These are phyloP conservation scores for Allium fistulosum DNA, from an alignment of 106 monocot species.

Conservation along the genomic window DNA sequence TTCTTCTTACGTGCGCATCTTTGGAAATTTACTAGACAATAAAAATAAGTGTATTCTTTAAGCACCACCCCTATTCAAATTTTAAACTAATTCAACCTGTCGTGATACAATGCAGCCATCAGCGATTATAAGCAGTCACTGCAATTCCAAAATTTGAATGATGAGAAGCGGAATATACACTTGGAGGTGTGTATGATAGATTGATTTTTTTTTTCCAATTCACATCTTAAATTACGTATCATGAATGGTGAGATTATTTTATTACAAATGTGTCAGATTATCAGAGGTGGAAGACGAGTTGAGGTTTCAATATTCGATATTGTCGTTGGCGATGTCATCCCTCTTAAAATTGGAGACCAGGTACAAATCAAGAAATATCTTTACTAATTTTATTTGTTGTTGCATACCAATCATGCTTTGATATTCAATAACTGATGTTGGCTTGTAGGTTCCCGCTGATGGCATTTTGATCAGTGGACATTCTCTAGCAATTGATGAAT, in stretches of 20 bases:
- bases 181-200: constrained; percentile 56
- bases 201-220: background rate
- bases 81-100: background rate
- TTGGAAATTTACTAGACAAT: too few species aligned
- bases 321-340: constrained; percentile 68
- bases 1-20: too few species aligned
- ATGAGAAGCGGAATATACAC: constrained; percentile 83
- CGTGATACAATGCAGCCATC: constrained; percentile 36
- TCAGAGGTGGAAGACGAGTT: constrained; percentile 55
- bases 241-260: too few species aligned
- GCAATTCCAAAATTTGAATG: constrained; percentile 78
- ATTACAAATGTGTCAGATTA: constrained; percentile 30
- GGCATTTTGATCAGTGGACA: constrained; percentile 74
- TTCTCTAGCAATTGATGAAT: constrained; percentile 90
- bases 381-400: background rate
- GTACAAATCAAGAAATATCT: constrained; percentile 16
- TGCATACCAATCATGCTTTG: background rate
- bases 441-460: constrained; percentile 78
- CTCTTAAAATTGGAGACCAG: constrained; percentile 81
- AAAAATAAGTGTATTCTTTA: too few species aligned
- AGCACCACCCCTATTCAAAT: too few species aligned
- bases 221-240: too few species aligned
- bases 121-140: constrained; percentile 91
- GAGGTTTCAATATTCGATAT: constrained; percentile 62
- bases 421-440: background rate